phyloP scores from a whole-genome alignment of 768 basidiomycete species.

The Roridomyces roridus region DNA sequence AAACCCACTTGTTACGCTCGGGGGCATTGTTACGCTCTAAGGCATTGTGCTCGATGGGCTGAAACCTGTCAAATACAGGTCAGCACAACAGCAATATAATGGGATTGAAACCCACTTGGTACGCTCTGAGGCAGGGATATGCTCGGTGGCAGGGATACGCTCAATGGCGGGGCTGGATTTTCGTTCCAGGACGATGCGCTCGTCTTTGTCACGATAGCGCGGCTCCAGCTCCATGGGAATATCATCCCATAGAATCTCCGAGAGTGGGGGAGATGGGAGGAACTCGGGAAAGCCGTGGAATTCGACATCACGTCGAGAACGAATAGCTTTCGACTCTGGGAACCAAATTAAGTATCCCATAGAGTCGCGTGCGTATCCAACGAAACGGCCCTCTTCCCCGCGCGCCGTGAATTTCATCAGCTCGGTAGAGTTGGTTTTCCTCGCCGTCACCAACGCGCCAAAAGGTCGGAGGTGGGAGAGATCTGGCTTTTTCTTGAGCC shows the following conservation, averaged over 20 bases:
- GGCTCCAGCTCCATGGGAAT: conserved; percentile 10
- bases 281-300: conserved; percentile 20
- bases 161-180: background rate
- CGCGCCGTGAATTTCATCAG: background rate
- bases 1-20: background rate
- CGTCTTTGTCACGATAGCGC: background rate
- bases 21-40: conserved; percentile 2
- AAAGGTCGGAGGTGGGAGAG: conserved; percentile 31
- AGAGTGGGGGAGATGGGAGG: conserved; percentile 12
- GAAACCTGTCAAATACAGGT: conserved; percentile 16
- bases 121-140: conserved; percentile 8
- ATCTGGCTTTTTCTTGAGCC: conserved; percentile 14
- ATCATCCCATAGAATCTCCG: conserved; percentile 21
- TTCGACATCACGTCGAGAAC: conserved; percentile 12
- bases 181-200: conserved; percentile 2
- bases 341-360: conserved; percentile 30
- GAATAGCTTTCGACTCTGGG: conserved; percentile 12
- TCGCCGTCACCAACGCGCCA: conserved; percentile 21
- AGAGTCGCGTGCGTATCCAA: conserved; percentile 23
- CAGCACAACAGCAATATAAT: background rate
- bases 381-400: conserved; percentile 20
- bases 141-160: conserved; percentile 7
- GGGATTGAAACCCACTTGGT: background rate
- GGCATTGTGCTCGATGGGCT: background rate
- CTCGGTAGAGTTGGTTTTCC: conserved; percentile 13